Percentiles rank a stretch among this genome's conserved stretches.
phyloP scores from a whole-genome alignment of 2,329 filamentous ascomycete genomes.

The Aspergillus sp. region DNA sequence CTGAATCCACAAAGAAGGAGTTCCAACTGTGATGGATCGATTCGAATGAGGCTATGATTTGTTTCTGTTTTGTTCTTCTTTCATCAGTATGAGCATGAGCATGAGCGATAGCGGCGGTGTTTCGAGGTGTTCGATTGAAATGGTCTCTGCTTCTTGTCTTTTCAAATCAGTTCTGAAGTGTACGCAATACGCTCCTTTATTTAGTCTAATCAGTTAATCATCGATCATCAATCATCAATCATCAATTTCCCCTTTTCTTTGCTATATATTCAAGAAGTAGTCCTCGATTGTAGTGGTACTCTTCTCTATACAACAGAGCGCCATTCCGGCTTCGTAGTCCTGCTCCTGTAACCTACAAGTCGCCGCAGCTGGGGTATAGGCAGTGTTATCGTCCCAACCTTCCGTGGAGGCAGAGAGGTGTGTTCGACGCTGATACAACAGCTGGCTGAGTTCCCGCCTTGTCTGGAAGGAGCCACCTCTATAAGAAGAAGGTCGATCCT shows the following conservation, averaged over 20 bases:
- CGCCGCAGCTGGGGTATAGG: too few species aligned
- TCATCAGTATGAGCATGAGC: not conserved
- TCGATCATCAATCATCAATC: not conserved
- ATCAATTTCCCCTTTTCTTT: not conserved
- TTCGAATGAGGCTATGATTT: not conserved
- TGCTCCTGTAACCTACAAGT: not conserved
- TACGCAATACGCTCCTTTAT: not conserved
- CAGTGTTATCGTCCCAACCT: too few species aligned
- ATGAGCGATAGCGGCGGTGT: not conserved
- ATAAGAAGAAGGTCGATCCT: too few species aligned
- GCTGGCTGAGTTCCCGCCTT: too few species aligned
- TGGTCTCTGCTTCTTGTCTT: not conserved
- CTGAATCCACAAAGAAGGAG: not conserved
- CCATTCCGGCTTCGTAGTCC: not conserved
- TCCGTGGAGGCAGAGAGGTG: too few species aligned
- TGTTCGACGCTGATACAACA: too few species aligned
- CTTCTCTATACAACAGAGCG: too few species aligned
- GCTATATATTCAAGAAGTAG: not conserved
- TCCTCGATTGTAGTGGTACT: not conserved
- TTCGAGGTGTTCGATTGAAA: not conserved
- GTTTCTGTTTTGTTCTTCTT: not conserved
- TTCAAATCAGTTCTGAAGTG: not conserved
- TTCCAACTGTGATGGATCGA: not conserved
- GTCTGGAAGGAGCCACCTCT: too few species aligned
- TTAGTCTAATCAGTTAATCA: not conserved